These are phyloP conservation scores for Galeopsis tetrahit DNA, from an alignment of 257 asterid genomes.

Conservation along the genomic window DNA sequence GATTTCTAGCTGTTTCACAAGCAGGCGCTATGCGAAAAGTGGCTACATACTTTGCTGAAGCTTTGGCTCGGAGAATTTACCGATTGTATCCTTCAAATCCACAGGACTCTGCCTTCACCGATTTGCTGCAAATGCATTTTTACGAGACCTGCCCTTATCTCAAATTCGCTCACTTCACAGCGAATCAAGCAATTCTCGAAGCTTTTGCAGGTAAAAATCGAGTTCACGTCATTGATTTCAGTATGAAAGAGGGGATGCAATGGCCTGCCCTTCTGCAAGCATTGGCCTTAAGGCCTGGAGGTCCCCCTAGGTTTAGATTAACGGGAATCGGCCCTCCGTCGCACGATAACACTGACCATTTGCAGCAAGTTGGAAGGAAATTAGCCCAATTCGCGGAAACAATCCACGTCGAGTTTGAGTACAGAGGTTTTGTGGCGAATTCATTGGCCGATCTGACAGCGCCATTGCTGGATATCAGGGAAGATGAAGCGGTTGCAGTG, in stretches of 20 bases:
- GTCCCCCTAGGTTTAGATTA: constrained; percentile 75
- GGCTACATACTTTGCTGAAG: constrained; percentile 87
- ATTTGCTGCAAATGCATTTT: constrained; percentile 75
- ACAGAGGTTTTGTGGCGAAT: constrained; percentile 66
- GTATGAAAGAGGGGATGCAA: constrained; percentile 93
- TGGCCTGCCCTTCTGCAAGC: constrained; percentile 95
- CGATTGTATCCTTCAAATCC: constrained; percentile 48
- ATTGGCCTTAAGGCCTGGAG: constrained; percentile 74
- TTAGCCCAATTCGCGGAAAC: constrained; percentile 72
- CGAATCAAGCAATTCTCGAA: constrained; percentile 87
- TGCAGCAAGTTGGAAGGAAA: constrained; percentile 76
- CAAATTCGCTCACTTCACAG: constrained; percentile 90
- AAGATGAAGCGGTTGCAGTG: constrained; percentile 73
- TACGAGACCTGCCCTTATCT: constrained; percentile 87
- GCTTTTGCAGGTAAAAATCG: constrained; percentile 63
- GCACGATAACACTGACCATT: constrained; percentile 65
- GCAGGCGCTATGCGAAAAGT: constrained; percentile 89
- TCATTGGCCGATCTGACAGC: constrained; percentile 74
- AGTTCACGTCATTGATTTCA: constrained; percentile 83
- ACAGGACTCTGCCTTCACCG: constrained; percentile 62
- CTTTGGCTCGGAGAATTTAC: constrained; percentile 69
- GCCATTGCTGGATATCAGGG: constrained; percentile 66
- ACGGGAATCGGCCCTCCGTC: constrained; percentile 86
- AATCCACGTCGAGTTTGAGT: constrained; percentile 70
- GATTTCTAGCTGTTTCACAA: constrained; percentile 71